Conservation (phyloP, 495 filamentous ascomycete genomes). For the Immersiella caudata region DNA sequence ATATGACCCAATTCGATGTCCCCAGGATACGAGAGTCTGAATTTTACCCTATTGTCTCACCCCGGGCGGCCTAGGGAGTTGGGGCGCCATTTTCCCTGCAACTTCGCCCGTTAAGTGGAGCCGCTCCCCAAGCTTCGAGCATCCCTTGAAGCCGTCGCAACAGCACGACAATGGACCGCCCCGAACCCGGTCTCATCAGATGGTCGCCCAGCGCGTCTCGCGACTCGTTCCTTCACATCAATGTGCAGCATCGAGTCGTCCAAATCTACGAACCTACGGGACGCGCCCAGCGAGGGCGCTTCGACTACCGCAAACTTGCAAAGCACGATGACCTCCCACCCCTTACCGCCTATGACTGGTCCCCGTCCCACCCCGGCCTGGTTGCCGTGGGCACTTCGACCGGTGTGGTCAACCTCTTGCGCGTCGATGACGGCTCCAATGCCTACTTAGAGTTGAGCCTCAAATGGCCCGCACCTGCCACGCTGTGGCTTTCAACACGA, state of each 20-base stretch:
- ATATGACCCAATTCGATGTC: background rate
- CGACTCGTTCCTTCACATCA: slow-evolving; percentile 77
- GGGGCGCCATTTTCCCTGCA: background rate
- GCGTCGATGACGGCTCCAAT: slow-evolving; percentile 68
- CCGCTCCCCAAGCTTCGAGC: background rate
- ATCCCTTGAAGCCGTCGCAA: background rate
- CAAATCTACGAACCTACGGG: slow-evolving; percentile 74
- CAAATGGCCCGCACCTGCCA: slow-evolving; percentile 90
- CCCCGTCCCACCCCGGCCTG: slow-evolving; percentile 66
- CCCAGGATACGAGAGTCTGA: background rate
- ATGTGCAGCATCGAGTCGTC: slow-evolving; percentile 76
- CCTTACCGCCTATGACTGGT: slow-evolving; percentile 95
- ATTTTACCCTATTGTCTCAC: background rate
- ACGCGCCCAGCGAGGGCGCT: slow-evolving; percentile 53
- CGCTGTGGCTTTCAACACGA: slow-evolving; percentile 82
- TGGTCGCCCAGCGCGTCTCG: slow-evolving; percentile 81
- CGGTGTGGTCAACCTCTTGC: slow-evolving; percentile 80
- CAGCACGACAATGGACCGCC: slow-evolving; percentile 50
- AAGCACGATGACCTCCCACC: slow-evolving; percentile 80
- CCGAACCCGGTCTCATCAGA: slow-evolving; percentile 64
- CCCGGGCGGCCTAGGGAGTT: background rate
- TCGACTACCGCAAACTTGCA: slow-evolving; percentile 69
- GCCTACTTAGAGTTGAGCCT: slow-evolving; percentile 71
- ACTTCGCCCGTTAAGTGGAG: background rate
- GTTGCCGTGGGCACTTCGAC: slow-evolving; percentile 83